These are phyloP conservation scores for Rhizoclosmatium globosum DNA, from an alignment of 192 early-diverging fungal species.

Conservation along the genomic window DNA sequence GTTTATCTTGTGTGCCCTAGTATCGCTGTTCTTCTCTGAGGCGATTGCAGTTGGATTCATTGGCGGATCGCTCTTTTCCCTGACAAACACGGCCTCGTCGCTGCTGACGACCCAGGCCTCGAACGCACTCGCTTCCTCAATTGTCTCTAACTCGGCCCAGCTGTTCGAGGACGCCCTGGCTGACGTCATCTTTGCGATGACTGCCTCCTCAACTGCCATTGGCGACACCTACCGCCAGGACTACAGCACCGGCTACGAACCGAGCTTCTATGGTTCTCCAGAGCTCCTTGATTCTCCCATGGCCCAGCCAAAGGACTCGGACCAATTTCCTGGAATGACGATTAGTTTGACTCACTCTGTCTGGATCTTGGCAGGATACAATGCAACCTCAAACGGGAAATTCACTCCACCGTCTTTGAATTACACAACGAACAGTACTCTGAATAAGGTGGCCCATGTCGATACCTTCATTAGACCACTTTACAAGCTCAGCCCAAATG, in stretches of 20 bases:
- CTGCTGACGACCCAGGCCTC: conserved; percentile 39
- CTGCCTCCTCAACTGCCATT: neutral
- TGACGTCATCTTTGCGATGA: conserved; percentile 15
- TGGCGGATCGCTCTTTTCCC: conserved; percentile 34
- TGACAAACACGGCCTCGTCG: conserved; percentile 33
- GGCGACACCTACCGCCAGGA: conserved; percentile 28
- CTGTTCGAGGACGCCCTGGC: conserved; percentile 40
- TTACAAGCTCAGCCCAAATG: conserved; percentile 25
- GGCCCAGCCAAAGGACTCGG: conserved; percentile 5
- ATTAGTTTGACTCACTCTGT: conserved; percentile 38
- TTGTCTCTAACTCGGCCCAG: conserved; percentile 31
- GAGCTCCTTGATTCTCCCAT: conserved; percentile 22
- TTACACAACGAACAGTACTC: conserved; percentile 10
- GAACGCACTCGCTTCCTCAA: conserved; percentile 21
- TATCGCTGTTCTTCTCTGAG: conserved; percentile 37
- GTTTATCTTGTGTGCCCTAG: conserved; percentile 8
- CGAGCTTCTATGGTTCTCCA: conserved; percentile 28
- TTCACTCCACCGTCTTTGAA: conserved; percentile 30
- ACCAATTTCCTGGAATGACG: conserved; percentile 15
- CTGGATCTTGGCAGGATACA: conserved; percentile 24
- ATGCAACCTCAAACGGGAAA: neutral
- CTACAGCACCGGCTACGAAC: conserved; percentile 31
- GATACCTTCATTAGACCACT: conserved; percentile 38
- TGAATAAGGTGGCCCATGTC: conserved; percentile 38
- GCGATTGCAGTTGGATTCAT: conserved; percentile 39